Evolutionary conservation across 1,139 yeast species (phyloP), one percentile per base, ranked within the genome.

Genomic region (Martiniozyma asiatica): DNA sequence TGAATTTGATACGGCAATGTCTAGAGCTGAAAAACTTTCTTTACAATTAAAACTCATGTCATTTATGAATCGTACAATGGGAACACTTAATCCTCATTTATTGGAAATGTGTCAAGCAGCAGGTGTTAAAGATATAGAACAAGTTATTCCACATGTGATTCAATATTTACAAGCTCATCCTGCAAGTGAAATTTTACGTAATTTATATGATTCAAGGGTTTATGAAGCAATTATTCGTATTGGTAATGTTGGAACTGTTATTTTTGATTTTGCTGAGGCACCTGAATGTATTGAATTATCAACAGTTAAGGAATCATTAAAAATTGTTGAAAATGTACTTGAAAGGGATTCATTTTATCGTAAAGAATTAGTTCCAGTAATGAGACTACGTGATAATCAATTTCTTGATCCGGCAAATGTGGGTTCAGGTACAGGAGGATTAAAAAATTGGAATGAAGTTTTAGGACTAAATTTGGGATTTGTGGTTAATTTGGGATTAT

Each of bases 401-500:
- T 43, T 61, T 24, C 68, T 65, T 39, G 52, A 61, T 26, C 75
- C 82, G 1, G 56, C 63, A 14, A 57, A 56, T 27, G 51, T 75
- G 30, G 78, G 80, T 4, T 24, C 27, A 11, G 33, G 38, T 5
- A 61, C 75, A 0, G 73, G 70, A 42, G 87, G 89, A 0, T 51
- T 72, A 6, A 54, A 64, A 14, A 69, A 77, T 5, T 78, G 79
- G 43, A 75, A 64, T 44, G 93, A 84, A 44, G 74, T 85, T 0
- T 55, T 85, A 8, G 56, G 81, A 16, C 73, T 76, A 53, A 69
- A 80, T 38, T 55, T 84, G 16, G 68, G 82, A 0, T 56, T 80
- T 8, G 64, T 85, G 12, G 80, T 81, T 0, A 78, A 78, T 40
- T 51, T 84, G 33, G 80, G 78, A 0, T 56, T 82, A 15, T 80